Evolutionary conservation across 495 filamentous ascomycete genomes (phyloP).

Genomic region (Annulohypoxylon maeteangense): DNA sequence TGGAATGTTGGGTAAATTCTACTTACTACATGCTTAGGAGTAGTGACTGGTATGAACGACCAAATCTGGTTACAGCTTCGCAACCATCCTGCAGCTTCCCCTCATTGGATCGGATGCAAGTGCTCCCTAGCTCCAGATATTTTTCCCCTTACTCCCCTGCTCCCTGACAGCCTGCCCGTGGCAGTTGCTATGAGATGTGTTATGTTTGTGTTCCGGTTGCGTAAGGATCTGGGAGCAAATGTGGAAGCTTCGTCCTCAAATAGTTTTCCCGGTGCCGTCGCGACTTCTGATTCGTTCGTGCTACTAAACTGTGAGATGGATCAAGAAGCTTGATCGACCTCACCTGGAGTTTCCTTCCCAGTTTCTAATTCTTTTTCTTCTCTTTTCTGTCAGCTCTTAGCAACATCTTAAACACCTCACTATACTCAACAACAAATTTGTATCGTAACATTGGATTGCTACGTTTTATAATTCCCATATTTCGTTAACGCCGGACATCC

Average conservation of each 20-base stretch:
- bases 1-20: conserved; percentile 39
- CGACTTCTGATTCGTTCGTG: conserved; percentile 49
- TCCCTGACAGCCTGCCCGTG: conserved; percentile 15
- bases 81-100: conserved; percentile 37
- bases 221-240: conserved; percentile 42
- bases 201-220: conserved; percentile 30
- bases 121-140: conserved; percentile 32
- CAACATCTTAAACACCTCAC: conserved; percentile 9
- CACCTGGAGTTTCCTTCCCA: conserved; percentile 42
- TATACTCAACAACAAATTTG: conserved; percentile 18
- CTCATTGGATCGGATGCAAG: conserved; percentile 43
- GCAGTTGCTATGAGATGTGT: conserved; percentile 8
- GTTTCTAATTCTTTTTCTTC: conserved; percentile 33
- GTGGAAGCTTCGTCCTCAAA: conserved; percentile 40
- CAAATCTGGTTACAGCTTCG: conserved; percentile 27
- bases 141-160: conserved; percentile 15
- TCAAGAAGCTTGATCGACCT: conserved; percentile 48
- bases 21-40: not conserved
- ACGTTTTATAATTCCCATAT: conserved; percentile 6
- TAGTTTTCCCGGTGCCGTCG: conserved; percentile 49
- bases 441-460: conserved; percentile 20
- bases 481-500: not conserved
- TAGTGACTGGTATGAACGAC: not conserved
- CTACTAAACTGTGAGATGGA: conserved; percentile 44
- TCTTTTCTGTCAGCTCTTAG: conserved; percentile 27